Percentiles rank a stretch among this genome's conserved stretches.
Conservation (phyloP, 73 alveolate genomes). For the Paramecium caudatum region DNA sequence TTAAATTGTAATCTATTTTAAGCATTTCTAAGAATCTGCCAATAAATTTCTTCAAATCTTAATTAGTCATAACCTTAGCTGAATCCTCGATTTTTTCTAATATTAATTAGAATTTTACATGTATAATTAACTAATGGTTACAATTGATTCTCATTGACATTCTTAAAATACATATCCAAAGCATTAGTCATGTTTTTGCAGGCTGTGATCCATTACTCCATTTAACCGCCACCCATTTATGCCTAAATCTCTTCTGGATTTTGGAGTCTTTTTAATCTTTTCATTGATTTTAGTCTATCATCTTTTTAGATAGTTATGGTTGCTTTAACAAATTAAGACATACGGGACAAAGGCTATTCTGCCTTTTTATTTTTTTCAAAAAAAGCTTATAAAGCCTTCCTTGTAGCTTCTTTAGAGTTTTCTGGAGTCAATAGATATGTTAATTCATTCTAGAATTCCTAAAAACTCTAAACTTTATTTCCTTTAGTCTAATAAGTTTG, state of each 20-base stretch:
- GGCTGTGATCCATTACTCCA: slow-evolving; percentile 21
- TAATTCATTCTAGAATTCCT: slow-evolving; percentile 62
- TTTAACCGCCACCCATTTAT: slow-evolving; percentile 52
- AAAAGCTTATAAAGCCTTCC: slow-evolving; percentile 43
- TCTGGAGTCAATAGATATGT: slow-evolving; percentile 52
- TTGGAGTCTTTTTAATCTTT: slow-evolving; percentile 40
- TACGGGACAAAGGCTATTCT: slow-evolving; percentile 44
- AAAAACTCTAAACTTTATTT: slow-evolving; percentile 50
- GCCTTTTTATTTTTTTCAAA: slow-evolving; percentile 56
- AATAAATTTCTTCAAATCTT: slow-evolving; percentile 38
- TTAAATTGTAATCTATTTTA: slow-evolving; percentile 54
- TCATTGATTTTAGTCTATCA: slow-evolving; percentile 53
- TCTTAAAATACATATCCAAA: slow-evolving; percentile 30
- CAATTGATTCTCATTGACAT: not conserved
- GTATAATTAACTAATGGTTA: slow-evolving; percentile 38
- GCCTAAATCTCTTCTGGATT: slow-evolving; percentile 34
- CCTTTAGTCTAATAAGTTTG: slow-evolving; percentile 46
- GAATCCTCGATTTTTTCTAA: slow-evolving; percentile 53
- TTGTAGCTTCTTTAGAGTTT: slow-evolving; percentile 12
- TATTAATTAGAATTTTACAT: not conserved
- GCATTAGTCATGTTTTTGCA: slow-evolving; percentile 57
- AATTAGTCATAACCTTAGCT: not conserved
- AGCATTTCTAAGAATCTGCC: slow-evolving; percentile 63
- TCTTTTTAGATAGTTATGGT: slow-evolving; percentile 32
- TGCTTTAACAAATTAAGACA: slow-evolving; percentile 33